Percentiles rank a stretch among this genome's conserved stretches.
These are phyloP conservation scores for Boletus reticuloceps DNA, from an alignment of 768 basidiomycete species.

Conservation along the genomic window DNA sequence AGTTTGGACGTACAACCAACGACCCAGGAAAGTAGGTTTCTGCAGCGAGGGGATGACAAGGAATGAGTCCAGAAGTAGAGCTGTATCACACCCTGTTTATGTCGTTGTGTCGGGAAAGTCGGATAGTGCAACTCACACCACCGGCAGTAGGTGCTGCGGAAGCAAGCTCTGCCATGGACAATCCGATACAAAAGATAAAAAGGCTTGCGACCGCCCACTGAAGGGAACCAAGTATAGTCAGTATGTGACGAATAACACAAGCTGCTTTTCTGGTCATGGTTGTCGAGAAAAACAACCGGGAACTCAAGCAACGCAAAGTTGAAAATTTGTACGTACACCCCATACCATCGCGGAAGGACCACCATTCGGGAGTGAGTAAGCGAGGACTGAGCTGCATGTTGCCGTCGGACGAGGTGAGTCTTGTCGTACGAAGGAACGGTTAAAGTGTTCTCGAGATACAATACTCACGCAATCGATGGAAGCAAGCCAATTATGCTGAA, in stretches of 20 bases:
- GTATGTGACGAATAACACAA: too few relatives aligned
- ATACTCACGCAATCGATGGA: slow-evolving; percentile 56
- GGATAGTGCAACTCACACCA: slow-evolving; percentile 26
- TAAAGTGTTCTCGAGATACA: slow-evolving; percentile 12
- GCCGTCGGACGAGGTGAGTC: neutral
- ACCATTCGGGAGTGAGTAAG: slow-evolving; percentile 50
- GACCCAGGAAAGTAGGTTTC: slow-evolving; percentile 63
- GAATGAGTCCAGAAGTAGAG: slow-evolving; percentile 71
- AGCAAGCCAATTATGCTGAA: slow-evolving; percentile 72
- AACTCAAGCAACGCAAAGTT: too few relatives aligned
- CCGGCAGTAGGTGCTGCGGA: slow-evolving; percentile 44
- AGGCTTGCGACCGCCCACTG: slow-evolving; percentile 39
- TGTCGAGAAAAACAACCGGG: too few relatives aligned
- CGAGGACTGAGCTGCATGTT: slow-evolving; percentile 38
- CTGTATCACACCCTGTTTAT: slow-evolving; percentile 22
- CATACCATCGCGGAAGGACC: slow-evolving; percentile 47
- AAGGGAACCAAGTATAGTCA: neutral
- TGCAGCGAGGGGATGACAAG: slow-evolving; percentile 52
- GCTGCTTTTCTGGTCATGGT: too few relatives aligned
- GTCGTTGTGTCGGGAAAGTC: neutral
- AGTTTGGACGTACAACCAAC: slow-evolving; percentile 53
- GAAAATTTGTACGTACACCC: slow-evolving; percentile 32
- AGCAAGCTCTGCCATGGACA: slow-evolving; percentile 42
- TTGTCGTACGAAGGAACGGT: neutral
- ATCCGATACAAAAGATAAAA: slow-evolving; percentile 38